Base-by-base conservation (phyloP, 345 rosid species). In the Brassica incana region DNA sequence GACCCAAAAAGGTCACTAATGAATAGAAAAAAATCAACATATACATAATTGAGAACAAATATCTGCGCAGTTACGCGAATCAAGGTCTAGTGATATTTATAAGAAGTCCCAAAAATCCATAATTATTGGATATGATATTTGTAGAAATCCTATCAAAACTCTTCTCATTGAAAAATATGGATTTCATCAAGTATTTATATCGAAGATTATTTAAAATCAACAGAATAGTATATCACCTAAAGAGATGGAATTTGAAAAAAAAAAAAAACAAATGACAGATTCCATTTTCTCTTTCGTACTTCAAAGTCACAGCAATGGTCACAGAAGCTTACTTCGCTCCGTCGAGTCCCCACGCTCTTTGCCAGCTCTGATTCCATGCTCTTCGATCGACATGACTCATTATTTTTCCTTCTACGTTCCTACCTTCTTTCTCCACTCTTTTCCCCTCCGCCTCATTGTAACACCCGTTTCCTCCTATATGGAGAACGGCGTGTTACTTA, bases 321-420 rank as follows among this genome's bases (percentile, higher is more conserved):
- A 40, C 12, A 8, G 2, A 36, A 9, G 45, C 45, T 40, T 36
- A 36, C 8, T 36, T 36, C 43, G 8, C 83, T 66, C 87, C 29
- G 60, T 76, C 63, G 68, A 79, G 18, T 76, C 85, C 8, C 72
- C 65, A 85, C 87, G 2, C 77, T 87, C 59, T 76, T 87, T 5
- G 83, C 78, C 9, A 84, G 87, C 35, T 67, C 84, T 4, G 85
- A 85, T 71, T 81, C 84, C 5, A 73, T 80, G 58, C 84, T 87
- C 69, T 87, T 80, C 68, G 77, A 77, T 83, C 79, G 86, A 84
- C 80, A 84, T 87, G 88, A 78, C 82, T 84, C 8, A 35, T 35
- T 35, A 35, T 35, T 35, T 35, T 35, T 58, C 80, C 9, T 82
- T 73, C 59, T 81, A 87, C 84, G 54, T 83, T 87, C 78, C 85